These are phyloP conservation scores for Rhinocladiella mackenziei DNA, from an alignment of 2,329 filamentous ascomycete species.

Conservation along the genomic window DNA sequence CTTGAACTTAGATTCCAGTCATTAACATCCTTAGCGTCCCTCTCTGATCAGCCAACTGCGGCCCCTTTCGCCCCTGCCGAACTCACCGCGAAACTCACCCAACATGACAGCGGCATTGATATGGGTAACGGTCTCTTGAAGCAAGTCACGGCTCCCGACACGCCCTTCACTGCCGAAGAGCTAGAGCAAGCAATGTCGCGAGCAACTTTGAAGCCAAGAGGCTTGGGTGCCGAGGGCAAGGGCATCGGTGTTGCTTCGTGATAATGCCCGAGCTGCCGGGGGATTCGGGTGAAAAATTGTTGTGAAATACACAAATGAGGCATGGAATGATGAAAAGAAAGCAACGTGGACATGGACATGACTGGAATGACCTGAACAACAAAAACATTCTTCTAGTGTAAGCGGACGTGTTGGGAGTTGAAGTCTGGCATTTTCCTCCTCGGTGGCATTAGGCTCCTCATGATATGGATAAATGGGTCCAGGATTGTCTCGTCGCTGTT, in stretches of 20 bases:
- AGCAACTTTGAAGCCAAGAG: conserved; percentile 20
- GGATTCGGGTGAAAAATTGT: too few relatives aligned
- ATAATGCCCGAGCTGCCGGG: background rate
- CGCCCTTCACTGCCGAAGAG: conserved; percentile 28
- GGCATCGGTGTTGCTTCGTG: conserved; percentile 9
- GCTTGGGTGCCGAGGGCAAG: conserved; percentile 5
- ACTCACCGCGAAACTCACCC: conserved; percentile 16
- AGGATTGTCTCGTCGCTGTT: too few relatives aligned
- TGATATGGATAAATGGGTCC: too few relatives aligned
- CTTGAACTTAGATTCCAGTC: too few relatives aligned
- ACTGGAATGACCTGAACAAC: background rate
- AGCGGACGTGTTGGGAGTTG: too few relatives aligned
- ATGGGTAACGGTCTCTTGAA: conserved; percentile 14
- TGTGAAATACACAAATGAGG: too few relatives aligned
- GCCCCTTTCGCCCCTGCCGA: conserved; percentile 16
- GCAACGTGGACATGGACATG: background rate
- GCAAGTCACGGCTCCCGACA: conserved; percentile 21
- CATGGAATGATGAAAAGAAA: background rate
- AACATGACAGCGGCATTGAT: conserved; percentile 16
- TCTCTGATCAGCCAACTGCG: conserved; percentile 18
- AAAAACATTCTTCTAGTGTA: too few relatives aligned
- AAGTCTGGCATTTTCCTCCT: too few relatives aligned
- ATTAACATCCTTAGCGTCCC: conserved; percentile 13
- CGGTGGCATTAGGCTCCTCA: too few relatives aligned
- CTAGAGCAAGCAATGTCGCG: conserved; percentile 28